Conservation (phyloP, 805 yeast species). For the Kuraishia hungarica region DNA sequence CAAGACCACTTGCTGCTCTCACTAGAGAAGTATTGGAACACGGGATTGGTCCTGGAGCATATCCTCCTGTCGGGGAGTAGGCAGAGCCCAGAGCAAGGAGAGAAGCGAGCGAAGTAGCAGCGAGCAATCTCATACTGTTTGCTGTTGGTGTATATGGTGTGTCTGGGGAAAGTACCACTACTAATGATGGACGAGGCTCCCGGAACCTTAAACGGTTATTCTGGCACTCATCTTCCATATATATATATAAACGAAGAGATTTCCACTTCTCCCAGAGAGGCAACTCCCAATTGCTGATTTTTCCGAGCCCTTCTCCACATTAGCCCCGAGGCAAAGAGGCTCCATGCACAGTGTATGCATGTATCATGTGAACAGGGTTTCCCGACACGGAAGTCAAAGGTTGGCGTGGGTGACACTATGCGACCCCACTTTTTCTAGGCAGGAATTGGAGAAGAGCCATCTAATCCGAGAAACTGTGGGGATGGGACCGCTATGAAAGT, state of each 20-base stretch:
- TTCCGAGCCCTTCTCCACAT: neutral
- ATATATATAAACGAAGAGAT: too few species aligned
- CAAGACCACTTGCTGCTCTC: conserved; percentile 40
- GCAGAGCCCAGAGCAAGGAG: conserved; percentile 7
- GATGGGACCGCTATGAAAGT: neutral
- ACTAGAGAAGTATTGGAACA: conserved; percentile 27
- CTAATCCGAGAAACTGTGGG: neutral
- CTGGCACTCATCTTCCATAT: too few species aligned
- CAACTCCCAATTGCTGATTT: neutral
- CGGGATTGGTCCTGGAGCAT: conserved; percentile 51
- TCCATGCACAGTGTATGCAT: neutral
- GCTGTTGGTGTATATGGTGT: too few species aligned
- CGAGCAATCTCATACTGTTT: neutral
- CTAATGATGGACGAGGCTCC: too few species aligned
- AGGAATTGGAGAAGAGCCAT: neutral
- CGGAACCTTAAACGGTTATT: too few species aligned
- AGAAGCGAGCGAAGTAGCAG: neutral
- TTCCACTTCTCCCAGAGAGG: neutral
- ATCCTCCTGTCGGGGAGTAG: conserved; percentile 50
- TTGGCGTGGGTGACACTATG: neutral
- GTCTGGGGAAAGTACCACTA: too few species aligned
- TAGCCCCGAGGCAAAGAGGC: neutral
- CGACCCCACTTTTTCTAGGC: neutral
- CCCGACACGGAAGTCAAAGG: neutral
- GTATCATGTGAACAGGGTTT: neutral